These are phyloP conservation scores for Naganishia albida DNA, from an alignment of 1,284 basidiomycete species.

Conservation along the genomic window DNA sequence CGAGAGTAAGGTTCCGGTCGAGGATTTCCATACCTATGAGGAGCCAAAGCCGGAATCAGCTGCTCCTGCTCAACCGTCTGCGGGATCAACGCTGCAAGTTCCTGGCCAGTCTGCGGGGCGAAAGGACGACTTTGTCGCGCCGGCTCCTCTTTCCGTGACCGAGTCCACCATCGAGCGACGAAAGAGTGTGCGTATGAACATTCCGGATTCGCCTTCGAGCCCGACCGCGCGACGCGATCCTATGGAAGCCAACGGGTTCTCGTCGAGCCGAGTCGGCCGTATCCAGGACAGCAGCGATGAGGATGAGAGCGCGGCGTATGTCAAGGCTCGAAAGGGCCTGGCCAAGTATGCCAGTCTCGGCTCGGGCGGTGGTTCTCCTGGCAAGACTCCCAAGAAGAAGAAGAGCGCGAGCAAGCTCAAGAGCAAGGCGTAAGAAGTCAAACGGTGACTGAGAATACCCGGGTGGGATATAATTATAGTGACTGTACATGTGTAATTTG, in stretches of 20 bases:
- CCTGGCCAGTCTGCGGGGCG: constrained; percentile 1
- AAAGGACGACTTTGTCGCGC: constrained; percentile 25
- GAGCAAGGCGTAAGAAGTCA: constrained; percentile 20
- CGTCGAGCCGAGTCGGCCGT: constrained; percentile 45
- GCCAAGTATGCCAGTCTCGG: constrained; percentile 40
- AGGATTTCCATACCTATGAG: constrained; percentile 34
- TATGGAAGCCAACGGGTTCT: constrained; percentile 39
- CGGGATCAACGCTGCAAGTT: constrained; percentile 5
- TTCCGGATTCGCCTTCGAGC: constrained; percentile 43
- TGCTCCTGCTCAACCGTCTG: background rate
- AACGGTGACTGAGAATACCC: background rate
- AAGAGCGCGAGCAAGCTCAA: constrained; percentile 34
- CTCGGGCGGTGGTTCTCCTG: constrained; percentile 35
- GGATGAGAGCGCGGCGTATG: constrained; percentile 48
- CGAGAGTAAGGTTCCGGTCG: constrained; percentile 35
- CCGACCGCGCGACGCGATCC: constrained; percentile 26
- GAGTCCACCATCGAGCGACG: constrained; percentile 38
- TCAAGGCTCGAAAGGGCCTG: constrained; percentile 43
- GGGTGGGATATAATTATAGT: too few relatives aligned
- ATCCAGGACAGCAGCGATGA: constrained; percentile 48
- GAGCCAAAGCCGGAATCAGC: constrained; percentile 31
- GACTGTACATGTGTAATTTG: too few relatives aligned
- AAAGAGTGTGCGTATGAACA: constrained; percentile 50
- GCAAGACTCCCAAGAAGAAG: constrained; percentile 34
- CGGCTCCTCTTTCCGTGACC: constrained; percentile 27